These are phyloP conservation scores for Fusarium decemcellulare DNA, from an alignment of 2,329 filamentous ascomycete species.

Conservation along the genomic window DNA sequence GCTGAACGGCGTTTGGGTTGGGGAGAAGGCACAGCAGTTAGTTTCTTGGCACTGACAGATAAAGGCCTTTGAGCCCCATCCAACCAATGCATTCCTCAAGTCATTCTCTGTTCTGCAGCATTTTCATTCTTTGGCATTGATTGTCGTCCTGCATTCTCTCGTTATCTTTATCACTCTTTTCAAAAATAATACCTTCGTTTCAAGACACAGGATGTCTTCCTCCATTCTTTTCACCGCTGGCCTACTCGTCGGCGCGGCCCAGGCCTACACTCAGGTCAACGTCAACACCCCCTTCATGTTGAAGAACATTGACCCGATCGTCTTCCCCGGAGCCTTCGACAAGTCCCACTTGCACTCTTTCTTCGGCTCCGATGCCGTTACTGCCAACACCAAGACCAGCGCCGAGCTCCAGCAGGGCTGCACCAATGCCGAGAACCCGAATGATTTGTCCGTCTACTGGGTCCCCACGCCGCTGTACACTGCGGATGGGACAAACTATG, in stretches of 20 bases:
- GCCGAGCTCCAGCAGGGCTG: slow-evolving; percentile 58
- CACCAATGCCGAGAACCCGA: slow-evolving; percentile 60
- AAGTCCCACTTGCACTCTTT: slow-evolving; percentile 54
- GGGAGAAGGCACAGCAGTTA: too few species aligned
- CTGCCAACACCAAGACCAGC: slow-evolving; percentile 47
- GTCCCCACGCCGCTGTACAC: slow-evolving; percentile 58
- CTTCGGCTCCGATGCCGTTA: slow-evolving; percentile 53
- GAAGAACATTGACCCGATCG: slow-evolving; percentile 53
- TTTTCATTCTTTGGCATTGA: slow-evolving; percentile 37
- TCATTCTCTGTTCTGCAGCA: slow-evolving; percentile 18
- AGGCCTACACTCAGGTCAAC: slow-evolving; percentile 41
- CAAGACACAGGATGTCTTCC: slow-evolving; percentile 38
- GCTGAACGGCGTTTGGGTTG: neutral
- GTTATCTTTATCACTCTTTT: slow-evolving; percentile 20
- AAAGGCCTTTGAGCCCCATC: slow-evolving; percentile 21
- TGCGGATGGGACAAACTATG: slow-evolving; percentile 48
- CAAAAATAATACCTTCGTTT: slow-evolving; percentile 4
- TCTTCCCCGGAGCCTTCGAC: slow-evolving; percentile 49
- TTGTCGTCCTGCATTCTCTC: slow-evolving; percentile 29
- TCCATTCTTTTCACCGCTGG: slow-evolving; percentile 32
- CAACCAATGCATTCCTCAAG: neutral
- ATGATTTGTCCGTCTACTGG: slow-evolving; percentile 63
- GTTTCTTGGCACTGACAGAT: slow-evolving; percentile 12
- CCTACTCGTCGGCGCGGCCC: slow-evolving; percentile 31
- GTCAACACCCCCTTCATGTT: slow-evolving; percentile 46